These are phyloP conservation scores for Carex littledalei DNA, from an alignment of 176 grass and related monocot genomes.

Conservation along the genomic window DNA sequence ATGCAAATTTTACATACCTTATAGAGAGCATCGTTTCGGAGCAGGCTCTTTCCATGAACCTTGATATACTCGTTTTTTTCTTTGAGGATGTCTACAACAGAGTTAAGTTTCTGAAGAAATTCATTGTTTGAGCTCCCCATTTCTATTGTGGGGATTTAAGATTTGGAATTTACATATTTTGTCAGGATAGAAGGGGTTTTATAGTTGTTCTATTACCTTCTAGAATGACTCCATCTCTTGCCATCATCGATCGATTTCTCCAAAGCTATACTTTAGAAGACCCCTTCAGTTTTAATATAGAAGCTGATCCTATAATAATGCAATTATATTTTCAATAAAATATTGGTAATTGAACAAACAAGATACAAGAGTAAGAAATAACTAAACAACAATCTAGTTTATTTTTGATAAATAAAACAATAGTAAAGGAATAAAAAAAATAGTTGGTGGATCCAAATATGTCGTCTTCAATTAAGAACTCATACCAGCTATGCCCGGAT, in stretches of 20 bases:
- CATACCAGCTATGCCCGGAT: background rate
- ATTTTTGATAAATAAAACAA: background rate
- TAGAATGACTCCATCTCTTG: background rate
- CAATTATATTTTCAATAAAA: background rate
- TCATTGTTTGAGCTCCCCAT: background rate
- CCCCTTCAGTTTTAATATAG: background rate
- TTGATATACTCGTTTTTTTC: slow-evolving; percentile 15
- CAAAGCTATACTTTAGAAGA: background rate
- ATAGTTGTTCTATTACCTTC: background rate
- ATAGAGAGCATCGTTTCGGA: slow-evolving; percentile 45
- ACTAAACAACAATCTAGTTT: background rate
- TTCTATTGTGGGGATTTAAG: background rate
- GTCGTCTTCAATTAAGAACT: background rate
- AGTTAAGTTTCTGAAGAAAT: background rate
- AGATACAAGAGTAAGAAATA: background rate
- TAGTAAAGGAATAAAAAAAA: background rate
- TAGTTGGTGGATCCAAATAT: background rate
- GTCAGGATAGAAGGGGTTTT: background rate
- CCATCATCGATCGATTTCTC: background rate
- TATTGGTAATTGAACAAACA: background rate
- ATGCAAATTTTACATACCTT: slow-evolving; percentile 25
- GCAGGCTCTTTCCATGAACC: slow-evolving; percentile 54
- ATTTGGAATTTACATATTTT: background rate
- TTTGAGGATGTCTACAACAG: background rate
- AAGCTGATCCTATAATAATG: background rate